Percentiles rank a stretch among this genome's conserved stretches.
These are phyloP conservation scores for Lagenidium sp. DNA, from an alignment of 352 stramenopile genomes.

Conservation along the genomic window DNA sequence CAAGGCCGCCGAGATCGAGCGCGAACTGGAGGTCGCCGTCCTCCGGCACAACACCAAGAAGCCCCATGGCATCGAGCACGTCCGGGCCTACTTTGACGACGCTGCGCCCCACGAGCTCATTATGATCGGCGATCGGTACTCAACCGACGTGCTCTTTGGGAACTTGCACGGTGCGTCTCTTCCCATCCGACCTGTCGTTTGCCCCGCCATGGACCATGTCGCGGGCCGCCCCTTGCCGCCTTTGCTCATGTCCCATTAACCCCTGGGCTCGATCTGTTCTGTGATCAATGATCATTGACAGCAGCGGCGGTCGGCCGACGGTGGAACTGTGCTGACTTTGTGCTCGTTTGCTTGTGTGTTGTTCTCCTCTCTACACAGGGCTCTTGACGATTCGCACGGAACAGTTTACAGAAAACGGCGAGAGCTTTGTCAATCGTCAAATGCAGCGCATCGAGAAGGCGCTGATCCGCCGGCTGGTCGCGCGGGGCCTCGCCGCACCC, in stretches of 20 bases:
- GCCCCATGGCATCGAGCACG: slow-evolving; percentile 83
- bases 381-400: slow-evolving; percentile 95
- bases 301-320: not conserved
- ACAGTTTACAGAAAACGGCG: slow-evolving; percentile 56
- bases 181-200: too few species aligned
- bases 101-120: slow-evolving; percentile 78
- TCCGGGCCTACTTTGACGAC: slow-evolving; percentile 83
- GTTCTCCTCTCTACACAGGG: slow-evolving; percentile 44
- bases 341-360: too few species aligned
- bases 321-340: too few species aligned
- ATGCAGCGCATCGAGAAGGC: slow-evolving; percentile 65
- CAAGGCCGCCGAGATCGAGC: slow-evolving; percentile 77
- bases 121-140: slow-evolving; percentile 95
- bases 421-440: slow-evolving; percentile 55
- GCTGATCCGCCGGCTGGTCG: slow-evolving; percentile 35
- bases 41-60: slow-evolving; percentile 93
- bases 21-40: slow-evolving; percentile 73
- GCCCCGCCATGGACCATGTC: too few species aligned
- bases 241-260: too few species aligned
- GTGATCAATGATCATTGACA: not conserved
- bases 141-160: slow-evolving; percentile 96
- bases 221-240: too few species aligned
- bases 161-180: slow-evolving; percentile 87
- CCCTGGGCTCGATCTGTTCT: not conserved
- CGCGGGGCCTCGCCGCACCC: slow-evolving; percentile 26